Base-by-base conservation (phyloP, 768 basidiomycete species). In the Pisolithus tinctorius region DNA sequence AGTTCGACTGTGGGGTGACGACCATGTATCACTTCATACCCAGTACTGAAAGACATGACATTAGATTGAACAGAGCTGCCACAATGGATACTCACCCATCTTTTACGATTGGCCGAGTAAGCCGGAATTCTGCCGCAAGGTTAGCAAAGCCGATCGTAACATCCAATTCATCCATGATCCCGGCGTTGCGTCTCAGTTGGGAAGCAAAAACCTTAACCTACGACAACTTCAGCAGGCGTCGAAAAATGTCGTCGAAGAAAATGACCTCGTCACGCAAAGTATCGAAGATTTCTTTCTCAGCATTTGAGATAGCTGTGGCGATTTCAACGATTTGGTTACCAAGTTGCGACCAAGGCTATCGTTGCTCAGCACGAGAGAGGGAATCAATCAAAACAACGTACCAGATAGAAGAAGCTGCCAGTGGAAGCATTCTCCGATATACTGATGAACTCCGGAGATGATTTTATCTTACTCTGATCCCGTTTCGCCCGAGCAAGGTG, bases 1-100 rank as follows among this genome's bases (percentile, higher is more conserved):
- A 91, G 75, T 70, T 97, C 95, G 10, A 98, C 94, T 1, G 91
- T 86, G 0, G 93, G 93, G 71, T 98, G 94, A 25, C 94, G 83
- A 16, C 93, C 94, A 58, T 89, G 82, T 8, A 71, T 69, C 29
- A 96, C 83, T 10, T 83, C 66, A 59, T 88, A 87, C 0, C 76
- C 74, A 48, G 72, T 68, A 17, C 83, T 84, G 42, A 37, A 37
- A 27, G 16, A 41, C 41, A 38, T 53, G 20, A 20, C 54, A 50
- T 20, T 16, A 17, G 25, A 36, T 23, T 20, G 25, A 49, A 27
- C 38, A 46, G 20, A 37, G n/a, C 54, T 11, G 2, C 1, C 34
- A 17, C 13, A n/a, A 37, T 23, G 45, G 14, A 20, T 39, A 63
- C 83, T 57, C 56, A 93, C 94, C 84, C 77, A 27, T 87, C 79